phyloP scores from a whole-genome alignment of 2,329 filamentous ascomycete genomes.

The Kalmusia sp. region DNA sequence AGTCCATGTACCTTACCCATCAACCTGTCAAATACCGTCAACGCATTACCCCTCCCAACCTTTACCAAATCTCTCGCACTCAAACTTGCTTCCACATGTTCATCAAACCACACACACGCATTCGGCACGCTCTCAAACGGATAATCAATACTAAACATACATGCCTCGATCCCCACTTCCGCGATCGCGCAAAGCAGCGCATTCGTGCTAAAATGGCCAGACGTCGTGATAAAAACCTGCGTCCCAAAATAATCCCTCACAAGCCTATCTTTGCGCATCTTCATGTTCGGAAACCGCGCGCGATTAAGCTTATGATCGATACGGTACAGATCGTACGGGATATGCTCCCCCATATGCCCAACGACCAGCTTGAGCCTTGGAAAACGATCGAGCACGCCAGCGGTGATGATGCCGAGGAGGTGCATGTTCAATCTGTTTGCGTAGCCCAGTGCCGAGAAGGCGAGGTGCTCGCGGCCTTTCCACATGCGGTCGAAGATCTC shows the following conservation, averaged over 20 bases:
- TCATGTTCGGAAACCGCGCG: slow-evolving; percentile 23
- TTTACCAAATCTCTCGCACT: slow-evolving; percentile 27
- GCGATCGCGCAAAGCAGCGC: slow-evolving; percentile 49
- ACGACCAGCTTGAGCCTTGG: slow-evolving; percentile 56
- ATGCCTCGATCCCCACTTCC: slow-evolving; percentile 46
- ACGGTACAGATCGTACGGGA: slow-evolving; percentile 58
- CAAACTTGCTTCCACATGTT: slow-evolving; percentile 15
- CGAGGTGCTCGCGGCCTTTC: slow-evolving; percentile 64
- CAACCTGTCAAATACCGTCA: slow-evolving; percentile 23
- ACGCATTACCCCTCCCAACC: slow-evolving; percentile 30
- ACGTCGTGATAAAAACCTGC: slow-evolving; percentile 51
- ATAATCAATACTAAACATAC: slow-evolving; percentile 49
- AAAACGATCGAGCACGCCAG: slow-evolving; percentile 58
- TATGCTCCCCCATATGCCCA: slow-evolving; percentile 57
- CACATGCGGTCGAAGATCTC: slow-evolving; percentile 65
- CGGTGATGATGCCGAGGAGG: slow-evolving; percentile 59
- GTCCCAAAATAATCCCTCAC: slow-evolving; percentile 46
- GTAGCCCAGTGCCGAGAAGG: slow-evolving; percentile 50
- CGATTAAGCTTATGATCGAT: slow-evolving; percentile 45
- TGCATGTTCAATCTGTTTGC: slow-evolving; percentile 65
- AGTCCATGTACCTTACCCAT: slow-evolving; percentile 13
- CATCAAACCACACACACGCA: not conserved
- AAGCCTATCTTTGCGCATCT: slow-evolving; percentile 37
- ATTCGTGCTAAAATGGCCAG: slow-evolving; percentile 47
- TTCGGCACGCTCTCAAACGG: slow-evolving; percentile 7